phyloP scores from a whole-genome alignment of 345 rosid genomes.

The Murraya paniculata region DNA sequence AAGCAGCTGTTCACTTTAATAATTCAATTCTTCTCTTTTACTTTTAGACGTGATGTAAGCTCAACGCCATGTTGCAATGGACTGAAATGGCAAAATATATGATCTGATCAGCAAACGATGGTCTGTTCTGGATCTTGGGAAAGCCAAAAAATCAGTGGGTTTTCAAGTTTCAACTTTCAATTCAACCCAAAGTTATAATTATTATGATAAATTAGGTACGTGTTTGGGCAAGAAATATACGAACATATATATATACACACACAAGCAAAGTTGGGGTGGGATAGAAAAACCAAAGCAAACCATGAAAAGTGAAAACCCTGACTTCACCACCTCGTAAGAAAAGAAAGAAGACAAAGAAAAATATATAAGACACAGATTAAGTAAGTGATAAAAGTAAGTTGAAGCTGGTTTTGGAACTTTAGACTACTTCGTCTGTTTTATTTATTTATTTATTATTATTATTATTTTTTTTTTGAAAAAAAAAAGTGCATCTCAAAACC shows the following conservation, averaged over 20 bases:
- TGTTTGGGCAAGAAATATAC: not conserved
- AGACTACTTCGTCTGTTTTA: not conserved
- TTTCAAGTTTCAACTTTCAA: not conserved
- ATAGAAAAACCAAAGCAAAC: not conserved
- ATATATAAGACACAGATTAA: not conserved
- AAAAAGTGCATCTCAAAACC: constrained; percentile 8
- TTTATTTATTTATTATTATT: too few species aligned
- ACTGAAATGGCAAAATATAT: not conserved
- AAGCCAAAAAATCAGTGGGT: not conserved
- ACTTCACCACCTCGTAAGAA: constrained; percentile 5
- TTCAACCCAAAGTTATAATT: not conserved
- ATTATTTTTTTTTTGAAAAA: too few species aligned
- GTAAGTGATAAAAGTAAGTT: not conserved
- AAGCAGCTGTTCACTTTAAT: not conserved
- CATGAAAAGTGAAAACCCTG: constrained; percentile 8
- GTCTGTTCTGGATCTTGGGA: not conserved
- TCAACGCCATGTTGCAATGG: not conserved
- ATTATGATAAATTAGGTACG: not conserved
- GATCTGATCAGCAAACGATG: not conserved
- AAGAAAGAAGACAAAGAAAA: not conserved
- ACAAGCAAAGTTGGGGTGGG: constrained; percentile 16
- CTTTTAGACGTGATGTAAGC: not conserved
- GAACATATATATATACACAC: too few species aligned
- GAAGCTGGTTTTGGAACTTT: constrained; percentile 26
- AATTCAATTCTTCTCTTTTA: not conserved